These are phyloP conservation scores for Nemania abortiva DNA, from an alignment of 2,329 filamentous ascomycete genomes.

Conservation along the genomic window DNA sequence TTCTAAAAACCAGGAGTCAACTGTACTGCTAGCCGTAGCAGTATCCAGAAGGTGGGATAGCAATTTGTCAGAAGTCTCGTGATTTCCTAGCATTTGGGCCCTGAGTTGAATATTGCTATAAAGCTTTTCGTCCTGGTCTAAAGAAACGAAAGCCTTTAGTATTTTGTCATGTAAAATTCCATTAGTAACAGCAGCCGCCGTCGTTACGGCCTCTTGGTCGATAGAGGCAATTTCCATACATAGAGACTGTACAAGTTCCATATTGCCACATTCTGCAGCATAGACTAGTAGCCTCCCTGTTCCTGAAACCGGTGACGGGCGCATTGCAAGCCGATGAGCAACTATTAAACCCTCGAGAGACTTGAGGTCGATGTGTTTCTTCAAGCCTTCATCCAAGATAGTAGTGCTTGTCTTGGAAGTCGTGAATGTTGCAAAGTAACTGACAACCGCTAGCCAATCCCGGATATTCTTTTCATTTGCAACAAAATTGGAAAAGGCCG, in stretches of 20 bases:
- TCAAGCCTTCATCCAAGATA: too few relatives aligned
- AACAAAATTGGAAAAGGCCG: too few relatives aligned
- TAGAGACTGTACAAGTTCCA: neutral
- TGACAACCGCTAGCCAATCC: too few relatives aligned
- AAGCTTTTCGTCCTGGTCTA: neutral
- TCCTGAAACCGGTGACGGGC: neutral
- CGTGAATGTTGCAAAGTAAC: too few relatives aligned
- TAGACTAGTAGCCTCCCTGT: neutral
- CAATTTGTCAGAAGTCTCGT: too few relatives aligned
- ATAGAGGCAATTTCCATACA: neutral
- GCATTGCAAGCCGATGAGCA: neutral
- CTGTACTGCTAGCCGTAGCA: too few relatives aligned
- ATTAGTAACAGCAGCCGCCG: neutral
- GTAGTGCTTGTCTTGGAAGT: too few relatives aligned
- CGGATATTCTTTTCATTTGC: too few relatives aligned
- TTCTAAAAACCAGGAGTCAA: too few relatives aligned
- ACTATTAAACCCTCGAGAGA: too few relatives aligned
- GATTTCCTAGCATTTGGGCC: neutral
- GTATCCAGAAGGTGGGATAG: too few relatives aligned
- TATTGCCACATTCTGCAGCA: neutral
- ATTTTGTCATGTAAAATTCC: neutral
- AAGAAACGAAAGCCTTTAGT: neutral
- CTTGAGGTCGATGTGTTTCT: neutral
- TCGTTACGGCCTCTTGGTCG: neutral
- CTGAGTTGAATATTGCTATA: neutral